These are phyloP conservation scores for Fusarium domesticum DNA, from an alignment of 2,329 filamentous ascomycete species.

Conservation along the genomic window DNA sequence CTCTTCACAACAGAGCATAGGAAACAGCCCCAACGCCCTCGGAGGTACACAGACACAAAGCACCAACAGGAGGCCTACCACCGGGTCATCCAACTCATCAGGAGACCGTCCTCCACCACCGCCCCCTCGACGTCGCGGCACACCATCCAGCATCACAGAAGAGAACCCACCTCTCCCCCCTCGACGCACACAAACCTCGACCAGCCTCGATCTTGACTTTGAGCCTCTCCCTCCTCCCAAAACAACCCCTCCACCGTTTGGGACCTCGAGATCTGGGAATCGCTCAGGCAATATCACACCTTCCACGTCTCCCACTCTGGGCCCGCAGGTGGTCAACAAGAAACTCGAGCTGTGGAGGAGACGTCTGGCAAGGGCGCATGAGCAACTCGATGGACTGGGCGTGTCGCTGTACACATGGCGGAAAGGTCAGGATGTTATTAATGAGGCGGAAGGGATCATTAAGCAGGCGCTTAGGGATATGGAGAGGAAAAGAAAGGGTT, in stretches of 20 bases:
- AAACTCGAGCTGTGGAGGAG: conserved; percentile 71
- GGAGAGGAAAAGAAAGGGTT: conserved; percentile 26
- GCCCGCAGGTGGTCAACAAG: conserved; percentile 52
- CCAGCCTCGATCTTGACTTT: conserved; percentile 42
- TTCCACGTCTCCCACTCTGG: conserved; percentile 34
- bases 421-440: conserved; percentile 65
- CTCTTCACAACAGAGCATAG: conserved; percentile 34
- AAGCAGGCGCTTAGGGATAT: conserved; percentile 50
- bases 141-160: conserved; percentile 34
- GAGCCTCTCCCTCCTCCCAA: conserved; percentile 39
- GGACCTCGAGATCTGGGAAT: conserved; percentile 27
- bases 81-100: conserved; percentile 4
- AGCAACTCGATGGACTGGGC: conserved; percentile 59
- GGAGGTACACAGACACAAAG: conserved; percentile 16
- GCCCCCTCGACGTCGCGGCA: conserved; percentile 45
- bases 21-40: conserved; percentile 16
- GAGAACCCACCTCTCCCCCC: conserved; percentile 30
- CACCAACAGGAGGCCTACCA: conserved; percentile 5
- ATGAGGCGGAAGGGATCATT: conserved; percentile 64
- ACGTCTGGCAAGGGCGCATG: conserved; percentile 63
- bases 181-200: conserved; percentile 32
- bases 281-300: conserved; percentile 35
- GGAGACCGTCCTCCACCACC: conserved; percentile 42
- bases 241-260: conserved; percentile 21
- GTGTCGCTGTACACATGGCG: conserved; percentile 73